phyloP scores from a whole-genome alignment of 768 basidiomycete species.

The Pisolithus albus region DNA sequence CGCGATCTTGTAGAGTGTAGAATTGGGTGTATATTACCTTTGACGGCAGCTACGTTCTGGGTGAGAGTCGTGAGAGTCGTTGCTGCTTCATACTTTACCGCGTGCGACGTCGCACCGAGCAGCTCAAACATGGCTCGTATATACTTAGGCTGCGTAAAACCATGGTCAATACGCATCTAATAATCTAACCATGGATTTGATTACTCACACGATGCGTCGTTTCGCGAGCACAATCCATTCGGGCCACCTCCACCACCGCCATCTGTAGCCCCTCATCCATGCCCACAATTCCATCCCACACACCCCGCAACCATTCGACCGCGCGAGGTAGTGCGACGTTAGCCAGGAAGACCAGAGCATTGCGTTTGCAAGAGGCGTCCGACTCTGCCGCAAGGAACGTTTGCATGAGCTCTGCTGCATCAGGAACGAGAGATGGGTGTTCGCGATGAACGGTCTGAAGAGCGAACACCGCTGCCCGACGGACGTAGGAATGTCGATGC shows the following conservation, averaged over 20 bases:
- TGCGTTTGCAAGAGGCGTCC: slow-evolving; percentile 93
- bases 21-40: slow-evolving; percentile 47
- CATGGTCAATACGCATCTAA: no score
- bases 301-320: slow-evolving; percentile 81
- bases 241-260: slow-evolving; percentile 89
- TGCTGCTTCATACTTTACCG: slow-evolving; percentile 97
- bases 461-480: slow-evolving; percentile 97
- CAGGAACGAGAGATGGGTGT: slow-evolving; percentile 91
- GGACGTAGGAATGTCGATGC: slow-evolving; percentile 95
- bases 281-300: slow-evolving; percentile 74
- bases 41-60: slow-evolving; percentile 92
- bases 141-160: slow-evolving; percentile 66
- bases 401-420: slow-evolving; percentile 91
- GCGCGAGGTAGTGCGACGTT: slow-evolving; percentile 83
- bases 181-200: neutral
- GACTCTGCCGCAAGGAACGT: slow-evolving; percentile 95
- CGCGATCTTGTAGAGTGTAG: neutral
- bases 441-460: slow-evolving; percentile 91
- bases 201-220: slow-evolving; percentile 69
- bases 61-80: slow-evolving; percentile 90
- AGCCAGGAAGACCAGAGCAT: slow-evolving; percentile 93
- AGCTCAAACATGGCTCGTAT: slow-evolving; percentile 92
- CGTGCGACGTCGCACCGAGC: slow-evolving; percentile 80
- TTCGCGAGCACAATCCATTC: slow-evolving; percentile 83
- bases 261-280: slow-evolving; percentile 94